A percentile compares a stretch with the other conserved stretches of the same genome.
Evolutionary conservation across 306 rosid genomes (phyloP).

Genomic region (Senna tora): DNA sequence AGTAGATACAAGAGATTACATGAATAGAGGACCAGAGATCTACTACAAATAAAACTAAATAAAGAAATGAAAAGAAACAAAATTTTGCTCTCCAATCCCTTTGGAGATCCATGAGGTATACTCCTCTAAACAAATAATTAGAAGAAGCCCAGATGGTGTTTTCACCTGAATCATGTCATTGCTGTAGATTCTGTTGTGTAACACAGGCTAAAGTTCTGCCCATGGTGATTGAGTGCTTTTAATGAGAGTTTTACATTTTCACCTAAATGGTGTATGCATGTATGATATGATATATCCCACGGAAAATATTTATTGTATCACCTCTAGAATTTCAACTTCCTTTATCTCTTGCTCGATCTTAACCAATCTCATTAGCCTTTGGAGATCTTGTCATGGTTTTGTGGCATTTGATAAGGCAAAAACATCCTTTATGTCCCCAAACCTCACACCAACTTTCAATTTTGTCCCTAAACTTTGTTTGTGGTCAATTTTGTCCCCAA

Average conservation of each 20-base stretch:
- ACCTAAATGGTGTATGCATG: background rate
- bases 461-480: no score
- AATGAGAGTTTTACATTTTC: background rate
- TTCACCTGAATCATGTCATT: background rate
- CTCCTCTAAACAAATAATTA: no score
- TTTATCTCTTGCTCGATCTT: background rate
- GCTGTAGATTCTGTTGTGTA: background rate
- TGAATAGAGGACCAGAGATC: no score
- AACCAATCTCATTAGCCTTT: background rate
- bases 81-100: no score
- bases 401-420: background rate
- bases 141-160: background rate
- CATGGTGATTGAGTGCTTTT: background rate
- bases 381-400: conserved; percentile 2
- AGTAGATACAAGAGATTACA: no score
- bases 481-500: no score
- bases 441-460: no score
- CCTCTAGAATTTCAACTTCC: background rate
- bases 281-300: background rate
- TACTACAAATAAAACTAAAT: no score
- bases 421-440: no score
- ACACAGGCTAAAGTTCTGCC: background rate
- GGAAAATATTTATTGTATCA: background rate
- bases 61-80: no score
- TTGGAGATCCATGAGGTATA: no score